phyloP scores from a whole-genome alignment of 495 filamentous ascomycete genomes.

The Lentithecium fluviatile region DNA sequence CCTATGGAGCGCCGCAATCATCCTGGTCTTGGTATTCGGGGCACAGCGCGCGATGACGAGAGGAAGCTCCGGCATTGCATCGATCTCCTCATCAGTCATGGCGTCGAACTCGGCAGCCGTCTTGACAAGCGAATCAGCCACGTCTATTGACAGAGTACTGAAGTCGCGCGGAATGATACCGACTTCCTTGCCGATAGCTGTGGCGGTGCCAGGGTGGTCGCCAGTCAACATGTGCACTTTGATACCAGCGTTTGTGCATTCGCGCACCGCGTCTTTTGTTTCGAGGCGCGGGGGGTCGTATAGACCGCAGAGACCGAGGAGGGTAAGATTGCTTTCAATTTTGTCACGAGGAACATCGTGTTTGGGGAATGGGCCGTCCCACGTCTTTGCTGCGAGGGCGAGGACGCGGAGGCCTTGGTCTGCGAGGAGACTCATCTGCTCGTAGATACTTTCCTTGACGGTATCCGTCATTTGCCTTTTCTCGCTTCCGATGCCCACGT shows the following conservation, averaged over 20 bases:
- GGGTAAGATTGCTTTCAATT: conserved; percentile 57
- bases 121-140: conserved; percentile 58
- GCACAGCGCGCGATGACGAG: conserved; percentile 66
- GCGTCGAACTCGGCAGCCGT: conserved; percentile 65
- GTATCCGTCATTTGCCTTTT: conserved; percentile 57
- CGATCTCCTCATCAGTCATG: conserved; percentile 59
- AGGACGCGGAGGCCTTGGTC: conserved; percentile 78
- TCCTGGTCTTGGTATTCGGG: conserved; percentile 64
- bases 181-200: conserved; percentile 72
- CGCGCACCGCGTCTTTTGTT: conserved; percentile 61
- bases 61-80: conserved; percentile 57
- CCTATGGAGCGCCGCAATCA: conserved; percentile 68
- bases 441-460: conserved; percentile 57
- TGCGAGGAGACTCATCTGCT: conserved; percentile 67
- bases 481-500: conserved; percentile 53
- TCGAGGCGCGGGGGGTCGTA: conserved; percentile 73
- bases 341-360: conserved; percentile 43
- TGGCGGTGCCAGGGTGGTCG: conserved; percentile 73
- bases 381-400: conserved; percentile 55
- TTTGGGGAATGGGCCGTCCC: conserved; percentile 30
- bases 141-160: conserved; percentile 51
- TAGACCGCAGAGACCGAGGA: conserved; percentile 71
- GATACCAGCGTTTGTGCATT: conserved; percentile 69
- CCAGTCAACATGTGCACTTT: conserved; percentile 80
- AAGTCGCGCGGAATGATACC: conserved; percentile 67